Conservation (phyloP, 129 eudicot genomes). For the Artemisia argyi region DNA sequence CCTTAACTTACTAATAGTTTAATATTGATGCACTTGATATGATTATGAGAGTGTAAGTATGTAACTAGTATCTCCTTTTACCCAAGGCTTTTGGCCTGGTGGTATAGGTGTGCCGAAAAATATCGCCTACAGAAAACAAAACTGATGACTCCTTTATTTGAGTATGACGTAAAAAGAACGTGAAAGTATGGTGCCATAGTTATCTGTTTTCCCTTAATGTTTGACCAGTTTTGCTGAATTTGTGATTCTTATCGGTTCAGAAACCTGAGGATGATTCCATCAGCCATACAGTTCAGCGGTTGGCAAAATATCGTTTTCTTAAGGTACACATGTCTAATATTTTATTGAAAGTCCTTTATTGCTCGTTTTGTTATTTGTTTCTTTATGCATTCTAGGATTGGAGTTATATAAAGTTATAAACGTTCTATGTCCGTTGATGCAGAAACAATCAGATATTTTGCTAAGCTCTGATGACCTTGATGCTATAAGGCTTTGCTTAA, state of each 20-base stretch:
- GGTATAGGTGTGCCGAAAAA: no score
- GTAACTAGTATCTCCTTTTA: no score
- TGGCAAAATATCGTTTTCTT: slow-evolving; percentile 86
- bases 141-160: not conserved
- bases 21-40: not conserved
- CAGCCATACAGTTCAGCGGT: slow-evolving; percentile 85
- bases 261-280: slow-evolving; percentile 97
- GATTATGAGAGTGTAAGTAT: slow-evolving; percentile 1
- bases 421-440: slow-evolving; percentile 25
- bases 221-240: not conserved
- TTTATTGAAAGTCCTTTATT: no score
- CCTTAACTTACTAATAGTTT: not conserved
- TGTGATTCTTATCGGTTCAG: slow-evolving; percentile 34
- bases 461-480: slow-evolving; percentile 88
- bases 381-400: not conserved
- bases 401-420: not conserved
- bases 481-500: slow-evolving; percentile 84
- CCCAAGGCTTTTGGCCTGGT: no score
- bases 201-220: not conserved
- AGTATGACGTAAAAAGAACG: no score
- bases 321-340: slow-evolving; percentile 47
- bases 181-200: not conserved
- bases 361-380: not conserved
- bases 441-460: slow-evolving; percentile 93
- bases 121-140: no score